phyloP scores from a whole-genome alignment of 2,329 filamentous ascomycete species.

The Mycosphaerella arachidis region DNA sequence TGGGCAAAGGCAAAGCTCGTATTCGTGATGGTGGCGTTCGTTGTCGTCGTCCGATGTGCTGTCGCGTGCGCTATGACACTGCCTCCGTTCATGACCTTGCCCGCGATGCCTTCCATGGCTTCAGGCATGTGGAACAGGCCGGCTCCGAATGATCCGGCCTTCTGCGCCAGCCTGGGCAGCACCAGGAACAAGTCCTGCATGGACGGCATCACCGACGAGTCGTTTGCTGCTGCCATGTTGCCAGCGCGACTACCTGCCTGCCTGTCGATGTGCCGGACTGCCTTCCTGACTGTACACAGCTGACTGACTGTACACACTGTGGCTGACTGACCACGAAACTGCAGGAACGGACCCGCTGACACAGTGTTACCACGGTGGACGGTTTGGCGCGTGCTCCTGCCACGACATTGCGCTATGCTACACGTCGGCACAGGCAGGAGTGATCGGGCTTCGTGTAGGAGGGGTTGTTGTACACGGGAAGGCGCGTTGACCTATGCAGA shows the following conservation, averaged over 20 bases:
- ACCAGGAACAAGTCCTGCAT: constrained; percentile 65
- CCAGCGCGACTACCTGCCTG: background rate
- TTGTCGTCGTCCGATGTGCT: constrained; percentile 37
- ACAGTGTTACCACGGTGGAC: too few species aligned
- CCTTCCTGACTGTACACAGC: background rate
- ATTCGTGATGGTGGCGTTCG: constrained; percentile 38
- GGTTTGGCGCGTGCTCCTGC: too few species aligned
- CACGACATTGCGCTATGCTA: too few species aligned
- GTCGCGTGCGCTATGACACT: constrained; percentile 58
- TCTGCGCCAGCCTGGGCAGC: constrained; percentile 65
- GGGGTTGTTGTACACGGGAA: too few species aligned
- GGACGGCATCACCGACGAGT: constrained; percentile 45
- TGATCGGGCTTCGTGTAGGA: too few species aligned
- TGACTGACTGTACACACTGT: too few species aligned
- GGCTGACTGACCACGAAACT: too few species aligned
- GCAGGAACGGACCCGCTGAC: too few species aligned
- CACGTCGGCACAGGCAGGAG: too few species aligned
- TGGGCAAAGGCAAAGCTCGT: constrained; percentile 41
- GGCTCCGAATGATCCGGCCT: constrained; percentile 56
- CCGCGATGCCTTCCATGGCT: constrained; percentile 51
- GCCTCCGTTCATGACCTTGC: constrained; percentile 51
- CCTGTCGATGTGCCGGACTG: background rate
- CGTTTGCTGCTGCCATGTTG: constrained; percentile 14
- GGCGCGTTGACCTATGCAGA: too few species aligned
- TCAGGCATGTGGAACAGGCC: constrained; percentile 53